Evolutionary conservation across 1,139 yeast genomes (phyloP).

Genomic region (Zygoascus meyerae): DNA sequence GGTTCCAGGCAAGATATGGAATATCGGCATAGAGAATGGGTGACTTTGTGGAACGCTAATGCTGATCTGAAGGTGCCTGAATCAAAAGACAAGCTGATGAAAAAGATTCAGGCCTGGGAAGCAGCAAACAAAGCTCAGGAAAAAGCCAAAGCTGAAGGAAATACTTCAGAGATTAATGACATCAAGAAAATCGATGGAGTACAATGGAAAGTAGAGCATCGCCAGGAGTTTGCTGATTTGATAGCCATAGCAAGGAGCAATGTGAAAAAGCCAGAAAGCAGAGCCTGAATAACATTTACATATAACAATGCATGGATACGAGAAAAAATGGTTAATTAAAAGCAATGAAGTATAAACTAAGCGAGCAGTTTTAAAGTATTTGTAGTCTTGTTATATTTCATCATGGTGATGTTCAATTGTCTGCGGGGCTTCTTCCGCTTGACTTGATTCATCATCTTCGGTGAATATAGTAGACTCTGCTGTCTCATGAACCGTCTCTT

Average conservation of each 20-base stretch:
- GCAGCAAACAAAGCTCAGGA: constrained; percentile 9
- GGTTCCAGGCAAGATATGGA: constrained; percentile 67
- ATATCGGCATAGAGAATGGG: constrained; percentile 69
- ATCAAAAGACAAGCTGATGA: constrained; percentile 48
- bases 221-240: constrained; percentile 48
- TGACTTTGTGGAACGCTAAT: constrained; percentile 76
- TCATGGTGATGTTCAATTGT: too few relatives aligned
- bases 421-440: too few relatives aligned
- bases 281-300: too few relatives aligned
- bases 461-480: too few relatives aligned
- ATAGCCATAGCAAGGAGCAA: constrained; percentile 42
- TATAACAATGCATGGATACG: too few relatives aligned
- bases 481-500: too few relatives aligned
- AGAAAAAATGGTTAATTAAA: too few relatives aligned
- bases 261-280: constrained; percentile 9
- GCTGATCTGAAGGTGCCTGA: constrained; percentile 70
- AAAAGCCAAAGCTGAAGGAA: constrained; percentile 6
- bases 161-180: constrained; percentile 8
- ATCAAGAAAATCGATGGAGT: constrained; percentile 37
- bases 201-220: constrained; percentile 49
- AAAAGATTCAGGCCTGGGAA: constrained; percentile 68
- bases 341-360: too few relatives aligned
- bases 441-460: too few relatives aligned
- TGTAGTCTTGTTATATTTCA: too few relatives aligned
- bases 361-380: too few relatives aligned